These are phyloP conservation scores for Leccinum subtestaceum DNA, from an alignment of 768 basidiomycete genomes.

Conservation along the genomic window DNA sequence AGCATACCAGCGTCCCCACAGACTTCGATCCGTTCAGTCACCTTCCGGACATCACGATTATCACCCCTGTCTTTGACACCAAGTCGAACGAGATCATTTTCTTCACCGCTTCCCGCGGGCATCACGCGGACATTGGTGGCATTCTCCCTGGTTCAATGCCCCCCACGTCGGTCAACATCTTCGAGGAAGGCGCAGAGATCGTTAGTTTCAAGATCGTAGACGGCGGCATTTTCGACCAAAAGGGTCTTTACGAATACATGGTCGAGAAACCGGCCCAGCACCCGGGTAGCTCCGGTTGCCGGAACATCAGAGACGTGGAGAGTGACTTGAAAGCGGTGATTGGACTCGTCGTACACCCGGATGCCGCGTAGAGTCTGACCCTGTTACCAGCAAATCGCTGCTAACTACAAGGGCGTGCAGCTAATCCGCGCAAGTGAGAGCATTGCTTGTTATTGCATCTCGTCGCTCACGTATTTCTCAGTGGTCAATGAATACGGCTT, in stretches of 20 bases:
- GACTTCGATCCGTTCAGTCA: constrained; percentile 42
- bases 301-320: constrained; percentile 86
- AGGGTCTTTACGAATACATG: constrained; percentile 76
- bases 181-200: constrained; percentile 92
- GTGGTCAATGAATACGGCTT: constrained; percentile 87
- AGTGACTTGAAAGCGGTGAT: constrained; percentile 87
- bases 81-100: constrained; percentile 72
- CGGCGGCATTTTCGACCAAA: constrained; percentile 73
- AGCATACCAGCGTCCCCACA: neutral
- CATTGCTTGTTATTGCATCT: neutral
- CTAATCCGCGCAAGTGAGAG: constrained; percentile 75
- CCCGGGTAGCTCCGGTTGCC: constrained; percentile 82
- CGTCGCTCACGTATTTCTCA: constrained; percentile 28
- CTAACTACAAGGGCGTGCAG: constrained; percentile 89
- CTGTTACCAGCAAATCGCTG: constrained; percentile 75
- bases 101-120: constrained; percentile 90
- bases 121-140: constrained; percentile 93
- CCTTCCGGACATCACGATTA: constrained; percentile 87
- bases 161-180: constrained; percentile 85
- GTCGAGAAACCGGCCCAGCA: constrained; percentile 77
- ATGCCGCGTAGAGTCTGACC: neutral
- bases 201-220: constrained; percentile 89
- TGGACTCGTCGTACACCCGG: constrained; percentile 4
- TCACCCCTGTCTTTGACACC: constrained; percentile 84
- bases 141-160: constrained; percentile 96